These are phyloP conservation scores for Talaromyces sp. DNA, from an alignment of 2,329 filamentous ascomycete genomes.

Conservation along the genomic window DNA sequence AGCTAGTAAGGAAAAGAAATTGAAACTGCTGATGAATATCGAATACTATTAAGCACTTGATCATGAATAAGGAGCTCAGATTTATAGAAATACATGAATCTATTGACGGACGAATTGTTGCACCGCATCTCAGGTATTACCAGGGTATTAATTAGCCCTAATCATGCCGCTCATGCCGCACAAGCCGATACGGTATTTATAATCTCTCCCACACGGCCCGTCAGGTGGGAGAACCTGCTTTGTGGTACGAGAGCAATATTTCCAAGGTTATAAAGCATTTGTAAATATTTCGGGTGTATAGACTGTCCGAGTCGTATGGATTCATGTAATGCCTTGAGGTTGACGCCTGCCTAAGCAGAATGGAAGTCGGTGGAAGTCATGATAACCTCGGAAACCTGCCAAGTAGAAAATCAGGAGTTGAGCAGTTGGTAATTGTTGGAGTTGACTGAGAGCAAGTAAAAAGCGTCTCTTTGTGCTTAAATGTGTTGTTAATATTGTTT, in stretches of 20 bases:
- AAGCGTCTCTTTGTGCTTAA: too few relatives aligned
- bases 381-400: too few relatives aligned
- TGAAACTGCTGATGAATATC: not conserved
- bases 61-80: not conserved
- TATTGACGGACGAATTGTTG: not conserved
- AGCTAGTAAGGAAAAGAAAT: not conserved
- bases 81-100: not conserved
- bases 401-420: too few relatives aligned
- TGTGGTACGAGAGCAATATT: not conserved
- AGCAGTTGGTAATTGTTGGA: too few relatives aligned
- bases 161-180: not conserved
- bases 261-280: too few relatives aligned
- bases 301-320: not conserved
- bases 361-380: too few relatives aligned
- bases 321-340: not conserved
- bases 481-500: too few relatives aligned
- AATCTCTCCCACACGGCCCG: not conserved
- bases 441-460: too few relatives aligned
- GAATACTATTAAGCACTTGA: not conserved
- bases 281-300: not conserved
- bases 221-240: not conserved
- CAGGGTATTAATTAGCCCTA: not conserved
- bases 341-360: too few relatives aligned
- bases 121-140: not conserved
- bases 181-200: too few relatives aligned